Base-by-base conservation (phyloP, 768 basidiomycete species). In the Exidia glandulosa region DNA sequence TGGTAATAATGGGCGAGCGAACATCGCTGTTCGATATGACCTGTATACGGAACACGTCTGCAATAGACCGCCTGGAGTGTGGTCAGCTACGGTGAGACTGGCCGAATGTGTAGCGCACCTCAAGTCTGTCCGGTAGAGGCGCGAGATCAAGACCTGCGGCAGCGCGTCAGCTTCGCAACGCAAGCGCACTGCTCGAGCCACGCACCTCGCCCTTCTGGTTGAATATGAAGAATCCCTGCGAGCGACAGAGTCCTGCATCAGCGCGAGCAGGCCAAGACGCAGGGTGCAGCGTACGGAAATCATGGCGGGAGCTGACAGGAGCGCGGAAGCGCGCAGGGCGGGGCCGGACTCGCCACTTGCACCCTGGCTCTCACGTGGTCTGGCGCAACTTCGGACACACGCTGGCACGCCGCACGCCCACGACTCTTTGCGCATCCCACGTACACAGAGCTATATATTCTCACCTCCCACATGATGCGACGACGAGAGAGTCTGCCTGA, bases 11-110 rank as follows among this genome's bases (percentile, higher is more conserved):
- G 10, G 96, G 96, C 33, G 94, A 94, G 63, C 94, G 83, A 31
- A 97, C 92, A 69, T 97, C 94, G 67, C 89, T 91, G 75, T 93
- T 97, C 36, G 95, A 96, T 57, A 99, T 88, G 69, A 99, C 96
- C 72, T 99, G 96, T 71, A 99, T 98, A 65, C 96, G 85, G 72
- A 99, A 99, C 32, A 99, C 94, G 69, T 96, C 94, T 37, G 94
- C 90, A 65, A 96, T 95, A 47, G 94, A 93, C 59, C 94, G 91
- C 76, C 94, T 96, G 64, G 2, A 65, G 19, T 13, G 30, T 9
- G 45, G 41, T 61, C 3, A 31, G 25, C 48, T 32, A 25, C 60
- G 37, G 54, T 29, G 5, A 19, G 55, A 30, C 48, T 32, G 59
- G 59, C 7, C 58, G 2, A 37, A 10, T 59, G 13, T 58, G 59